Evolutionary conservation across 208 protist genomes (phyloP).

Genomic region (Herpetomonas tarakana): DNA sequence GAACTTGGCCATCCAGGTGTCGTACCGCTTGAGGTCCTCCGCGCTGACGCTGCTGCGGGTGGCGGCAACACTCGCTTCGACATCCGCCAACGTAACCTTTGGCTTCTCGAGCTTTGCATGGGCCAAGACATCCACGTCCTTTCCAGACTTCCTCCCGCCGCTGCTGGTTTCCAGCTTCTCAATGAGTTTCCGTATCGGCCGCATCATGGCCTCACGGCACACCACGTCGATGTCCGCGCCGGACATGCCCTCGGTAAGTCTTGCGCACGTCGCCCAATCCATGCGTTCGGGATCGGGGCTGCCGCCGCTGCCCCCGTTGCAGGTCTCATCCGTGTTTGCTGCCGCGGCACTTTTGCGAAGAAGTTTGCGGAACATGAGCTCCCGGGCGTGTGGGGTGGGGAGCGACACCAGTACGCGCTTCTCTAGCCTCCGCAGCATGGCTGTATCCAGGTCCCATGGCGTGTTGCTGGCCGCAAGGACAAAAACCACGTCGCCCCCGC

Average conservation of each 20-base stretch:
- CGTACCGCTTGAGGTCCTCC: constrained; percentile 64
- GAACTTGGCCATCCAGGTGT: constrained; percentile 66
- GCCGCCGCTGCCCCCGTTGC: constrained; percentile 1
- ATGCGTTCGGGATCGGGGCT: constrained; percentile 12
- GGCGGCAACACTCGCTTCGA: constrained; percentile 70
- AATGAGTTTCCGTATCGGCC: constrained; percentile 86
- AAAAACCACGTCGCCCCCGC: constrained; percentile 84
- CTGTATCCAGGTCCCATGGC: constrained; percentile 93
- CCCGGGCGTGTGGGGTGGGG: constrained; percentile 64
- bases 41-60: constrained; percentile 75
- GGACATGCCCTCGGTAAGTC: constrained; percentile 76
- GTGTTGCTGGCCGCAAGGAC: constrained; percentile 92
- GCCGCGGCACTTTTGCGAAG: constrained; percentile 26
- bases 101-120: constrained; percentile 34
- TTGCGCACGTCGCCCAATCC: constrained; percentile 67
- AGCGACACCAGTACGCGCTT: constrained; percentile 91
- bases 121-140: constrained; percentile 23
- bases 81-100: constrained; percentile 64
- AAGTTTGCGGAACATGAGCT: constrained; percentile 63
- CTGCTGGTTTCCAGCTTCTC: constrained; percentile 58
- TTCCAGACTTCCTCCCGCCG: too few relatives aligned
- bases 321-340: neutral
- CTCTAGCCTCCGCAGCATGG: constrained; percentile 90
- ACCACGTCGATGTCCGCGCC: constrained; percentile 91
- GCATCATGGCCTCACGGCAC: constrained; percentile 92